These are phyloP conservation scores for Helicocarpus griseus DNA, from an alignment of 2,329 filamentous ascomycete genomes.

Conservation along the genomic window DNA sequence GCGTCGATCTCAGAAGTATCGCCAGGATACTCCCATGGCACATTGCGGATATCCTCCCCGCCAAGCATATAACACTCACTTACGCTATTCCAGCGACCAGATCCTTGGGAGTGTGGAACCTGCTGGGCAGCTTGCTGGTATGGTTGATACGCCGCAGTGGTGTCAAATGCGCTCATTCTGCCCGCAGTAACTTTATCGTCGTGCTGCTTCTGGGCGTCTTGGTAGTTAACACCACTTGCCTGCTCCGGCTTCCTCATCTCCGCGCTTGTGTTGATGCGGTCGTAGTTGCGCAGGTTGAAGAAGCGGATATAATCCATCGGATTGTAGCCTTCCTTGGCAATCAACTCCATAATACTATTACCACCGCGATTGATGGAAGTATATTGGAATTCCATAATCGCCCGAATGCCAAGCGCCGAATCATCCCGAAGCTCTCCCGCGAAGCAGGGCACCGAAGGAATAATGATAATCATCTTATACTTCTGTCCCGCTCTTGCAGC, in stretches of 20 bases:
- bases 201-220: constrained; percentile 34
- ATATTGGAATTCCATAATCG: constrained; percentile 99
- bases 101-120: constrained; percentile 34
- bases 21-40: constrained; percentile 63
- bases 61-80: constrained; percentile 77
- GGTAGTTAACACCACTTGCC: constrained; percentile 35
- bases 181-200: constrained; percentile 37
- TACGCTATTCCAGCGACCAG: constrained; percentile 45
- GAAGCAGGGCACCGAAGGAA: constrained; percentile 88
- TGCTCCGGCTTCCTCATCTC: constrained; percentile 48
- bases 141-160: constrained; percentile 45
- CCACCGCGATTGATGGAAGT: constrained; percentile 89
- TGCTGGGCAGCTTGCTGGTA: constrained; percentile 63
- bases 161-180: constrained; percentile 26
- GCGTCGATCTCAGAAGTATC: constrained; percentile 69
- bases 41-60: constrained; percentile 53
- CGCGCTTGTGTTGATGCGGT: constrained; percentile 77
- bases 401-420: constrained; percentile 74
- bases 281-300: constrained; percentile 89
- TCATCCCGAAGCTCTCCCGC: constrained; percentile 79
- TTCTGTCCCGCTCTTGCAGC: constrained; percentile 76
- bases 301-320: constrained; percentile 76
- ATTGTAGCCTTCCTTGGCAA: constrained; percentile 64
- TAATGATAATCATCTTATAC: constrained; percentile 81
- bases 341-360: constrained; percentile 77